Evolutionary conservation across 2,329 filamentous ascomycete species (phyloP).

Genomic region (Fusarium robinianum): DNA sequence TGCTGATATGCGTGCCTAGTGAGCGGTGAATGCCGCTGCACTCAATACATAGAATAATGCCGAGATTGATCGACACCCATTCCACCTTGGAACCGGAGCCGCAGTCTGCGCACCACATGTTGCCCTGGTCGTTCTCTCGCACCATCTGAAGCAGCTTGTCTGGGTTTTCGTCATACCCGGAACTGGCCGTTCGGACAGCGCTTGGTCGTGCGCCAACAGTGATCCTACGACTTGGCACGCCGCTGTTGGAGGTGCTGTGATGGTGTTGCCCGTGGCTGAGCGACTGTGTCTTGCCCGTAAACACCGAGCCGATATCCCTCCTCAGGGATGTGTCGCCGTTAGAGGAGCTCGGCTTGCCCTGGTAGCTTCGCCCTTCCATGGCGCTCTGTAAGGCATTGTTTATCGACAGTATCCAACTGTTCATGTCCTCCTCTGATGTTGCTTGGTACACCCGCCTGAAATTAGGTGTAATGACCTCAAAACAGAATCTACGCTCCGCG

Average conservation of each 20-base stretch:
- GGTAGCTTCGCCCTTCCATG: conserved; percentile 76
- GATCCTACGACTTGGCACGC: conserved; percentile 77
- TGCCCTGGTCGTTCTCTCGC: conserved; percentile 88
- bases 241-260: conserved; percentile 50
- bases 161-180: conserved; percentile 77
- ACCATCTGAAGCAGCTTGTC: conserved; percentile 86
- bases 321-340: conserved; percentile 63
- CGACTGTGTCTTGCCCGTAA: conserved; percentile 89
- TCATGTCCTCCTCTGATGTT: conserved; percentile 97
- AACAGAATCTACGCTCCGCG: conserved; percentile 93
- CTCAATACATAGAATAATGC: conserved; percentile 95
- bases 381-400: conserved; percentile 97
- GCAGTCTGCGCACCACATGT: conserved; percentile 93
- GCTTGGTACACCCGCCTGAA: conserved; percentile 97
- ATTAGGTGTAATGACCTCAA: conserved; percentile 96
- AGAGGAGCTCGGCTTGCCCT: conserved; percentile 53
- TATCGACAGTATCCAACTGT: conserved; percentile 92
- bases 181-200: conserved; percentile 70
- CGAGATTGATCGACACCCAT: conserved; percentile 98
- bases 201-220: conserved; percentile 88
- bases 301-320: conserved; percentile 87
- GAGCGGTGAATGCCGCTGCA: conserved; percentile 97
- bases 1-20: conserved; percentile 95
- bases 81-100: conserved; percentile 90
- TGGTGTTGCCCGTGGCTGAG: conserved; percentile 60